phyloP scores from a whole-genome alignment of 2,329 filamentous ascomycete species.

The Dissoconium aciculare region DNA sequence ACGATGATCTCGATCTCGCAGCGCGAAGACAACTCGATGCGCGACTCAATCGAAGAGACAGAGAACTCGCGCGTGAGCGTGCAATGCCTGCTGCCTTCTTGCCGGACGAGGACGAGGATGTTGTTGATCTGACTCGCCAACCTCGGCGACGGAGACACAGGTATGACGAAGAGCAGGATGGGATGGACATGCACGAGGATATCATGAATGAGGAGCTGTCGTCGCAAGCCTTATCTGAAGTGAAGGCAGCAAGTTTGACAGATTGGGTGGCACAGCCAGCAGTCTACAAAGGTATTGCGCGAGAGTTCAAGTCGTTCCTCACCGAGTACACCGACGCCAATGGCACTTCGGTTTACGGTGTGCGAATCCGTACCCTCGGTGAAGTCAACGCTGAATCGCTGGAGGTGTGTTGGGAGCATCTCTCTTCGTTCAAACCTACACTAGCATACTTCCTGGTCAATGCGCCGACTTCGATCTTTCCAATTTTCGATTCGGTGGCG shows the following conservation, averaged over 20 bases:
- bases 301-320: conserved; percentile 94
- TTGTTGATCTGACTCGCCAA: conserved; percentile 72
- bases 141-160: conserved; percentile 71
- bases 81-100: conserved; percentile 59
- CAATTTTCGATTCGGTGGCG: conserved; percentile 90
- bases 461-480: conserved; percentile 84
- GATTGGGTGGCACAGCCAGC: conserved; percentile 88
- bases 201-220: conserved; percentile 94
- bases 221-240: conserved; percentile 76
- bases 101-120: conserved; percentile 66
- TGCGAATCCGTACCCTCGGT: conserved; percentile 85
- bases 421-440: conserved; percentile 80
- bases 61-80: conserved; percentile 51
- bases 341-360: conserved; percentile 85
- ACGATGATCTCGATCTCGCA: conserved; percentile 52
- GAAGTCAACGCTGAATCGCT: conserved; percentile 93
- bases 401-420: conserved; percentile 88
- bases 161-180: conserved; percentile 89
- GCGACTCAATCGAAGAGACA: conserved; percentile 58
- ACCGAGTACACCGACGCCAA: conserved; percentile 88
- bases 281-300: conserved; percentile 82
- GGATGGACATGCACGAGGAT: conserved; percentile 74
- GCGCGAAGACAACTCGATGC: conserved; percentile 56
- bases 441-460: conserved; percentile 93
- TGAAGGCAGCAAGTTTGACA: conserved; percentile 82